Percentiles rank a stretch among this genome's conserved stretches.
phyloP scores from a whole-genome alignment of 495 filamentous ascomycete species.

The Cercophora scortea region DNA sequence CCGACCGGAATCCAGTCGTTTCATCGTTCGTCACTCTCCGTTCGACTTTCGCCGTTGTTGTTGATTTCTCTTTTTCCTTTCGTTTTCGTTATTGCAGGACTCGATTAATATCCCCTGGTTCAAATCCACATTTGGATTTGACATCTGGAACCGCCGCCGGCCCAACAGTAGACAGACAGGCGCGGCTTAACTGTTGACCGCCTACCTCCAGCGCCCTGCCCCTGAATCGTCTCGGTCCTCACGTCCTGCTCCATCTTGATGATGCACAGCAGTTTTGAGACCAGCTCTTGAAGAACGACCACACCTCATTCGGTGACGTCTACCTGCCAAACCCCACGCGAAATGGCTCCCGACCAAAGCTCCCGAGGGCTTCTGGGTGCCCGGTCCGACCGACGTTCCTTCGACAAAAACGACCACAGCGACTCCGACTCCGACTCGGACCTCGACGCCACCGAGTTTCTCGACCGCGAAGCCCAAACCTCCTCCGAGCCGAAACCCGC shows the following conservation, averaged over 20 bases:
- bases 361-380: constrained; percentile 8
- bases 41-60: not conserved
- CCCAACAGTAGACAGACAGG: too few species aligned
- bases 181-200: too few species aligned
- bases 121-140: too few species aligned
- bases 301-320: too few species aligned
- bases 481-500: constrained; percentile 1
- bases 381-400: constrained; percentile 13
- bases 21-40: not conserved
- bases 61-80: not conserved
- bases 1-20: not conserved
- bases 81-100: not conserved
- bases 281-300: too few species aligned
- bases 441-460: constrained; percentile 34
- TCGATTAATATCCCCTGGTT: not conserved
- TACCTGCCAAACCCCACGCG: too few species aligned
- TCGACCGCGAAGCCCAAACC: constrained; percentile 19
- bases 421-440: constrained; percentile 30
- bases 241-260: too few species aligned
- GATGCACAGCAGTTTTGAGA: too few species aligned
- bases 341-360: constrained; percentile 9
- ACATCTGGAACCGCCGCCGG: too few species aligned
- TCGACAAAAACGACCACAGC: constrained; percentile 10
- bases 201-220: too few species aligned
- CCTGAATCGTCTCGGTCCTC: too few species aligned